phyloP scores from a whole-genome alignment of 208 protist species.

The Trichomonas gallinae region DNA sequence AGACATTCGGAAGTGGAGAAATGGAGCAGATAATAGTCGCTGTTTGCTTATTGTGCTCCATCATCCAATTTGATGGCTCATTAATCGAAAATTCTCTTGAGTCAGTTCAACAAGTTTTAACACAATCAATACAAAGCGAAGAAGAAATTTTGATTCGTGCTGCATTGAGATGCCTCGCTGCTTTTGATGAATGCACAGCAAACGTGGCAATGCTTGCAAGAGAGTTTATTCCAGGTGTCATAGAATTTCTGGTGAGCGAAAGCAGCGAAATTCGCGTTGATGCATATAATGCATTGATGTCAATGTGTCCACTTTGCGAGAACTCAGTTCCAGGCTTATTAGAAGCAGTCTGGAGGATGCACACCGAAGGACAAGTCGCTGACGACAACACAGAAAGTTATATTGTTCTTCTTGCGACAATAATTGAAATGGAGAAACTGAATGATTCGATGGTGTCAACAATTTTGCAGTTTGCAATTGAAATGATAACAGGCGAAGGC shows the following conservation, averaged over 20 bases:
- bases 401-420: not conserved
- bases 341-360: not conserved
- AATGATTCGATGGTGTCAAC: not conserved
- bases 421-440: not conserved
- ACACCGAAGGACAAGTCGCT: not conserved
- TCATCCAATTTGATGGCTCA: not conserved
- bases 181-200: not conserved
- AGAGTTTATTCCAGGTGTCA: not conserved
- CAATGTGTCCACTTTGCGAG: not conserved
- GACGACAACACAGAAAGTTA: not conserved
- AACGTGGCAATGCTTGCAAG: not conserved
- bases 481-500: not conserved
- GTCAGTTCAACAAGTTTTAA: not conserved
- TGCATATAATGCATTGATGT: not conserved
- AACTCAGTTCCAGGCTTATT: not conserved
- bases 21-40: not conserved
- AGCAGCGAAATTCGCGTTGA: not conserved
- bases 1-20: not conserved
- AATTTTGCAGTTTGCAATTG: not conserved
- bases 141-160: not conserved
- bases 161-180: not conserved
- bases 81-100: not conserved
- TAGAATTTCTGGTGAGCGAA: not conserved
- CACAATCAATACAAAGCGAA: not conserved
- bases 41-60: not conserved